Conservation (phyloP, 345 rosid species). For the Camelina laxa region DNA sequence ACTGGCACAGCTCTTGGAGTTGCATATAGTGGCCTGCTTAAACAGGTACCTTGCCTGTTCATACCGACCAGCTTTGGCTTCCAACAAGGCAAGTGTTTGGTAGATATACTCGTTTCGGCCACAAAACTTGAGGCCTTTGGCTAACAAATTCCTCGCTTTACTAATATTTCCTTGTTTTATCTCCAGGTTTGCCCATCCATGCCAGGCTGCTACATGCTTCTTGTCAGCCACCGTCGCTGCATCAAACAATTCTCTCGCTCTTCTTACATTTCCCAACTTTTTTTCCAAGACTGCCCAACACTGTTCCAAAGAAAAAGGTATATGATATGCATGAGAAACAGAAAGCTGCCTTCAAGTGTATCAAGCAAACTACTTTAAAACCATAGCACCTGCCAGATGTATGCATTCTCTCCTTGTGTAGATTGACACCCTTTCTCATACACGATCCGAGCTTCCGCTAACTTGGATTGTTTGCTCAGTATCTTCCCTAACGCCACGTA, state of each 20-base stretch:
- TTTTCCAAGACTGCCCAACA: slow-evolving; percentile 98
- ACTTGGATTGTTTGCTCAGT: slow-evolving; percentile 69
- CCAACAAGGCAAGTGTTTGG: slow-evolving; percentile 87
- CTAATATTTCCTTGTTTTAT: slow-evolving; percentile 85
- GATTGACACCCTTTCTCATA: slow-evolving; percentile 93
- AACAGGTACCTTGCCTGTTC: slow-evolving; percentile 86
- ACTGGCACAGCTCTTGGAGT: slow-evolving; percentile 94
- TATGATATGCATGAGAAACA: slow-evolving; percentile 17
- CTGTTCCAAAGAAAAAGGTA: slow-evolving; percentile 51
- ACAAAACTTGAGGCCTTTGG: slow-evolving; percentile 84
- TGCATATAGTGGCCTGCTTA: slow-evolving; percentile 85
- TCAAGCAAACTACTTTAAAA: not conserved
- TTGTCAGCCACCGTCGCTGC: slow-evolving; percentile 97
- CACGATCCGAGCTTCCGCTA: slow-evolving; percentile 67
- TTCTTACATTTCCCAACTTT: slow-evolving; percentile 78
- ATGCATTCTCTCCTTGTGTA: slow-evolving; percentile 95
- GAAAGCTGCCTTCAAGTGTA: not conserved
- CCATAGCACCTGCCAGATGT: slow-evolving; percentile 88
- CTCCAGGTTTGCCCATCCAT: slow-evolving; percentile 98
- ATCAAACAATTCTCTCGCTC: slow-evolving; percentile 91
- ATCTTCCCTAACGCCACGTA: slow-evolving; percentile 89
- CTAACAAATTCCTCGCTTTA: slow-evolving; percentile 92
- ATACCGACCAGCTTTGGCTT: slow-evolving; percentile 72
- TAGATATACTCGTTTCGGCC: slow-evolving; percentile 91
- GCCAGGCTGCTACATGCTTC: slow-evolving; percentile 94